These are phyloP conservation scores for Dactylella cylindrospora DNA, from an alignment of 2,329 filamentous ascomycete genomes.

Conservation along the genomic window DNA sequence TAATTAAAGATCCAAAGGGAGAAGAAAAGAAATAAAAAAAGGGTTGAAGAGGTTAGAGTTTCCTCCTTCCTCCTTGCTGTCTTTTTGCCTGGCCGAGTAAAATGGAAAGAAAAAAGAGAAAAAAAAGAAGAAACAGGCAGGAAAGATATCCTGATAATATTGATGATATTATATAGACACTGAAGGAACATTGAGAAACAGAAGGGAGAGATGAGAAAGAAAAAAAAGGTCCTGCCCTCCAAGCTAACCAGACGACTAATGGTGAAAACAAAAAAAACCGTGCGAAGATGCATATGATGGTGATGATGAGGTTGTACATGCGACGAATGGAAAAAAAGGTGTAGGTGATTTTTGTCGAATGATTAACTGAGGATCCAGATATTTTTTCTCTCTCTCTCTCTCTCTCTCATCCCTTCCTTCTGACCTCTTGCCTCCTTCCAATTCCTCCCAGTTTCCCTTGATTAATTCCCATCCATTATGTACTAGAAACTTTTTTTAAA, in stretches of 20 bases:
- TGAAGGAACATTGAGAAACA: not conserved
- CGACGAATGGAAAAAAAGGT: too few relatives aligned
- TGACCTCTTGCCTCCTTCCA: constrained; percentile 1
- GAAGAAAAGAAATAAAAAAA: constrained; percentile 8
- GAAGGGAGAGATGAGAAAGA: not conserved
- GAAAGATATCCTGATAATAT: too few relatives aligned
- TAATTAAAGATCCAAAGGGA: constrained; percentile 14
- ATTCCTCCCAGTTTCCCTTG: not conserved
- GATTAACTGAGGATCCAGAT: constrained; percentile 1
- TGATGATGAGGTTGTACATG: constrained; percentile 4
- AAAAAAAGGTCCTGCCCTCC: not conserved
- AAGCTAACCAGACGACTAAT: constrained; percentile 15
- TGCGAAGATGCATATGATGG: not conserved
- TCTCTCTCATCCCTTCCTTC: not conserved
- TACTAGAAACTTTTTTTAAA: constrained; percentile 3
- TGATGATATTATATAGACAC: not conserved
- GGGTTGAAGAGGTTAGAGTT: not conserved
- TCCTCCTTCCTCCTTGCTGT: not conserved
- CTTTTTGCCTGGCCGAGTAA: not conserved
- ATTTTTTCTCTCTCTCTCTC: not conserved
- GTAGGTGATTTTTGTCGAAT: too few relatives aligned
- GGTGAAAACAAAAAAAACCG: too few relatives aligned
- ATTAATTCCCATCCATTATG: not conserved
- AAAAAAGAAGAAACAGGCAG: constrained; percentile 7
- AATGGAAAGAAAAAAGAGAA: constrained; percentile 6